Evolutionary conservation across 2,329 filamentous ascomycete genomes (phyloP).

Genomic region (Cladosporium sp.): DNA sequence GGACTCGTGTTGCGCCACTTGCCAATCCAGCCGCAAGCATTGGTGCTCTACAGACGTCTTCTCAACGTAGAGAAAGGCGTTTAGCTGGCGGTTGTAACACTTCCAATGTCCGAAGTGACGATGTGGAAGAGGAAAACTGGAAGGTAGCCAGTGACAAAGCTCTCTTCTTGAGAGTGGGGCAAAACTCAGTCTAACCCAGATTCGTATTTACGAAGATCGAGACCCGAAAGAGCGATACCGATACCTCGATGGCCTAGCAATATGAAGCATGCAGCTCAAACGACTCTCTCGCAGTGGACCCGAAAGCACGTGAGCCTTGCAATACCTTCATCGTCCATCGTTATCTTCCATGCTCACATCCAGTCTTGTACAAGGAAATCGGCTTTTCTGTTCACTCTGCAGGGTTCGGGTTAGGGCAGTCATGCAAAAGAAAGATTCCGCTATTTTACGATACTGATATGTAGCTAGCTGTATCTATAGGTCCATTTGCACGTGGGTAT

Average conservation of each 20-base stretch:
- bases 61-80: neutral
- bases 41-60: neutral
- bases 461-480: neutral
- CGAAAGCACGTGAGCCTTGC: neutral
- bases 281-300: too few species aligned
- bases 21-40: neutral
- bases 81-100: neutral
- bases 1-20: neutral
- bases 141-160: neutral
- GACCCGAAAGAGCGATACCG: neutral
- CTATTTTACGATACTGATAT: neutral
- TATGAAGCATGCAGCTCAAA: neutral
- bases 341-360: too few species aligned
- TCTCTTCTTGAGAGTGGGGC: neutral
- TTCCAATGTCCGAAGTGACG: neutral
- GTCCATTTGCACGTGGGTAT: neutral
- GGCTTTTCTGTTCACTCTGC: too few species aligned
- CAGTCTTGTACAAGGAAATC: too few species aligned
- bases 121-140: neutral
- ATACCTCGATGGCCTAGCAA: neutral
- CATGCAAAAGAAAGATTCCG: neutral
- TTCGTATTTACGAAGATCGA: constrained; percentile 4
- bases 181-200: neutral
- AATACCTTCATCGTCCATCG: too few species aligned
- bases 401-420: neutral